Conservation (phyloP, 192 early-diverging fungal species). For the Coemansia sp. region DNA sequence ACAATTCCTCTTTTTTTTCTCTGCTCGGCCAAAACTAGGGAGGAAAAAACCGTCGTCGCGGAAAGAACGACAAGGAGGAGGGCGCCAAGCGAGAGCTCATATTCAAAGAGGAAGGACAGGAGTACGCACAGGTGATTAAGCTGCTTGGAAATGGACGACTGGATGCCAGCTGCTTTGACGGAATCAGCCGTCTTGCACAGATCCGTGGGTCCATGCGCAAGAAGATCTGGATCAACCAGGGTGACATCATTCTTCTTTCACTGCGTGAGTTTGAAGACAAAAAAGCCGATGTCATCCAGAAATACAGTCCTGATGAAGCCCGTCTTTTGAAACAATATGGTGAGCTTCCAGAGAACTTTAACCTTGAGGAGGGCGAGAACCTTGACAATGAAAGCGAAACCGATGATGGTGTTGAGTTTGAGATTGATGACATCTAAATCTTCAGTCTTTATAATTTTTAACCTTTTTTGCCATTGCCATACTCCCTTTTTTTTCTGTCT, state of each 20-base stretch:
- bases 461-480: background rate
- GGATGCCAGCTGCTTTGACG: constrained; percentile 87
- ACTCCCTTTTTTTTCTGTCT: background rate
- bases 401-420: constrained; percentile 74
- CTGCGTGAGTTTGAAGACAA: constrained; percentile 91
- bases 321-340: constrained; percentile 88
- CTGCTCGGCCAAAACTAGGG: constrained; percentile 52
- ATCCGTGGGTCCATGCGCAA: constrained; percentile 98
- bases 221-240: constrained; percentile 93
- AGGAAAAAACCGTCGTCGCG: constrained; percentile 85
- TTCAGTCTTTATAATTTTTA: background rate
- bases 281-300: constrained; percentile 93
- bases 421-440: constrained; percentile 78
- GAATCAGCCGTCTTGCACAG: constrained; percentile 85
- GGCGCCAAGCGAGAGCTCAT: constrained; percentile 91
- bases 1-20: background rate
- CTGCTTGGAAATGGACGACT: constrained; percentile 97
- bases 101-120: constrained; percentile 98
- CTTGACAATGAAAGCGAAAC: constrained; percentile 66
- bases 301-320: constrained; percentile 96
- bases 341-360: constrained; percentile 81
- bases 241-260: constrained; percentile 87
- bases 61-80: constrained; percentile 95
- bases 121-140: constrained; percentile 92
- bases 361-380: constrained; percentile 74